Evolutionary conservation across 106 monocot species (phyloP), one percentile per base, ranked within the genome.

Genomic region (Allium cepa): DNA sequence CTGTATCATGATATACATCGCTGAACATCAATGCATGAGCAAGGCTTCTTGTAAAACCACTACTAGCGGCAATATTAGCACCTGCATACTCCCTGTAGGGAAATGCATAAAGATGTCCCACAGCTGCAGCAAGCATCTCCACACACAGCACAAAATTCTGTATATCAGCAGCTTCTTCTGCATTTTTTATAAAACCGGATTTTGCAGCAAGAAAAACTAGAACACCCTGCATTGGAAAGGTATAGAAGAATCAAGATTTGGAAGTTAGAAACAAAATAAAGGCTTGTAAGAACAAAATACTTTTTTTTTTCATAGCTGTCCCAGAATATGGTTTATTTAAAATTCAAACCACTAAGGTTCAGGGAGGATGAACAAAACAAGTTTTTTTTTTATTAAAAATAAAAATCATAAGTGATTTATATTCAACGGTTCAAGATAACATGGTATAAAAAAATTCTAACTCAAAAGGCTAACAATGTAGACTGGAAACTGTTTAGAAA

Each of bases 11-110:
- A 64, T 97, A 97, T 69, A 97, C 86, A 57, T 97, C 97, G 63
- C 84, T 97, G 76, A 97, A 97, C 66, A 86, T 89, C 64, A 97
- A 62, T 6, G 97, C 97, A 81, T 97, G 97, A 59, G 76, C 58
- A 71, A 97, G 84, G 66, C 80, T 97, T 69, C 82, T 89, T 7
- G 80, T 81, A 5, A 97, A 77, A 52, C 89, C 88, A 59, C 78
- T 68, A 47, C 89, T 82, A 59, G 79, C 80, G 46, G 84, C 86
- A 72, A 87, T 75, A 48, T 97, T 97, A 50, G 92, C 92, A 60
- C 97, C 97, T 11, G 92, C 92, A 82, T 97, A 97, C 67, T 97
- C 97, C 71, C 92, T 92, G 72, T 97, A 92, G 7, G 97, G 97
- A 56, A 97, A 97, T 14, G 97, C 97, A 76, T 91, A 89, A 7